phyloP scores from a whole-genome alignment of 1,139 yeast species.

The Meyerozyma carpophila region DNA sequence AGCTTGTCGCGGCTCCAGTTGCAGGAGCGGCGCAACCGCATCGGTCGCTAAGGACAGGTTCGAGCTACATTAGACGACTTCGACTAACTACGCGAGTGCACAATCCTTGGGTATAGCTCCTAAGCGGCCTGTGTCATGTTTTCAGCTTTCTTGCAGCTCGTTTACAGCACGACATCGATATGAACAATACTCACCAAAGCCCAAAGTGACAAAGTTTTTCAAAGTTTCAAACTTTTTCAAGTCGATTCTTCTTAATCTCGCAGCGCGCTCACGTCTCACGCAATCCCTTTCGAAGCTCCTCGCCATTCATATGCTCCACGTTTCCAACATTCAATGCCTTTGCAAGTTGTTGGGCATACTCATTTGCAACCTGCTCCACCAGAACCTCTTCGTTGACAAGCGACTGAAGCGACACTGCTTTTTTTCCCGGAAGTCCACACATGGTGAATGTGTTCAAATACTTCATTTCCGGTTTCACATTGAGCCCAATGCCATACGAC shows the following conservation, averaged over 20 bases:
- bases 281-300: conserved; percentile 11
- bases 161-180: no score
- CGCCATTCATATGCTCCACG: conserved; percentile 41
- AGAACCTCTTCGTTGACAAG: conserved; percentile 11
- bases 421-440: conserved; percentile 73
- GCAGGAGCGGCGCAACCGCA: conserved; percentile 9
- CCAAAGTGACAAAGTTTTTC: no score
- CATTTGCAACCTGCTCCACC: conserved; percentile 43
- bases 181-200: no score
- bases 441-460: conserved; percentile 69
- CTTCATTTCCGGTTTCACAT: conserved; percentile 66
- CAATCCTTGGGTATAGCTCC: no score
- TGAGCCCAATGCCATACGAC: conserved; percentile 84
- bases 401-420: conserved; percentile 32
- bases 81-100: no score
- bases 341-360: conserved; percentile 51
- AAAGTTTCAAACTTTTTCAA: no score
- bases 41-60: background rate
- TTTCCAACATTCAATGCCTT: conserved; percentile 38
- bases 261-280: no score
- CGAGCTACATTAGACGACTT: background rate
- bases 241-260: no score
- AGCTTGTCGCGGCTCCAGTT: conserved; percentile 19
- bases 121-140: no score
- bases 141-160: no score